These are phyloP conservation scores for Neocatenulostroma microsporum DNA, from an alignment of 2,329 filamentous ascomycete species.

Conservation along the genomic window DNA sequence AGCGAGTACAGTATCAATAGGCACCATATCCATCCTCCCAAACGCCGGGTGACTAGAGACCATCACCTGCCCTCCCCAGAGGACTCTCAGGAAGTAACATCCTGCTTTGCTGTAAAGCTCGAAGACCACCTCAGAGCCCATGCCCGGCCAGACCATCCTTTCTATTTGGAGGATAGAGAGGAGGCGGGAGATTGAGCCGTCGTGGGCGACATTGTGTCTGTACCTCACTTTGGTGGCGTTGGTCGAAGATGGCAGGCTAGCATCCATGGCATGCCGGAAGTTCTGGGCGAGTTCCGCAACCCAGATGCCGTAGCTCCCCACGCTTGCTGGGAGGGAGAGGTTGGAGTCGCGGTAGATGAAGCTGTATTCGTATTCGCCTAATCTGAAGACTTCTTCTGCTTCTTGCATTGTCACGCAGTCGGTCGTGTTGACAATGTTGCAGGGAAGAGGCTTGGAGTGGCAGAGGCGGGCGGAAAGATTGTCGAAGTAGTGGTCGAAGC, in stretches of 20 bases:
- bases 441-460: slow-evolving; percentile 65
- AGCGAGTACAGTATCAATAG: slow-evolving; percentile 53
- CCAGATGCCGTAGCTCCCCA: slow-evolving; percentile 62
- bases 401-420: slow-evolving; percentile 56
- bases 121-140: slow-evolving; percentile 72
- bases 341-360: slow-evolving; percentile 65
- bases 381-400: slow-evolving; percentile 63
- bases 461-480: slow-evolving; percentile 74
- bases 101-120: slow-evolving; percentile 54
- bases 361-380: slow-evolving; percentile 75
- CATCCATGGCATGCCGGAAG: slow-evolving; percentile 44
- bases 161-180: slow-evolving; percentile 65
- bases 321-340: slow-evolving; percentile 54
- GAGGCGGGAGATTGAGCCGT: slow-evolving; percentile 61
- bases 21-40: slow-evolving; percentile 64
- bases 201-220: slow-evolving; percentile 72
- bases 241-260: slow-evolving; percentile 28
- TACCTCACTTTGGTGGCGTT: slow-evolving; percentile 42
- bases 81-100: slow-evolving; percentile 52
- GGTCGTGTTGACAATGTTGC: slow-evolving; percentile 45
- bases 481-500: slow-evolving; percentile 77
- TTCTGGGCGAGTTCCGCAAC: slow-evolving; percentile 62
- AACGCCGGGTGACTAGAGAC: slow-evolving; percentile 60
- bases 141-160: slow-evolving; percentile 75
- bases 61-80: slow-evolving; percentile 63